Evolutionary conservation across 2,329 filamentous ascomycete species (phyloP).

Genomic region (Amauroascus niger): DNA sequence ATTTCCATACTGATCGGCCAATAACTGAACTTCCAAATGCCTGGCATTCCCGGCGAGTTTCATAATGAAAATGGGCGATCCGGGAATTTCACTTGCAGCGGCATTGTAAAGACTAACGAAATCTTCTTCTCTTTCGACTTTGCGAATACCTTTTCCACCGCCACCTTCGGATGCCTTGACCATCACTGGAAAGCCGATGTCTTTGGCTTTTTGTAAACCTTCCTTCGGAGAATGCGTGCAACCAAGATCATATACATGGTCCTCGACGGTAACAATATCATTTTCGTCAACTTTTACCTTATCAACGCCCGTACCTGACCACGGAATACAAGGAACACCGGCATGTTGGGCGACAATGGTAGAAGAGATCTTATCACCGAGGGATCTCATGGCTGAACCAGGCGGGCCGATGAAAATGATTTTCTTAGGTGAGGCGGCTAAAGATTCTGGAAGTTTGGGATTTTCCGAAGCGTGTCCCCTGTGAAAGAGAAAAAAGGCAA

Average conservation of each 20-base stretch:
- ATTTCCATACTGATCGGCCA: slow-evolving; percentile 98
- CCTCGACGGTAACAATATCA: slow-evolving; percentile 85
- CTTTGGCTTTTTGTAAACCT: slow-evolving; percentile 71
- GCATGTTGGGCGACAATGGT: slow-evolving; percentile 98
- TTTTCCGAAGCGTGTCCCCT: slow-evolving; percentile 98
- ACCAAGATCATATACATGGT: slow-evolving; percentile 76
- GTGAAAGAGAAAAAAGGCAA: not conserved
- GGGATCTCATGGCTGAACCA: slow-evolving; percentile 94
- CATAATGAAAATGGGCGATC: slow-evolving; percentile 99
- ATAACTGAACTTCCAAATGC: slow-evolving; percentile 92
- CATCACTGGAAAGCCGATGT: slow-evolving; percentile 98
- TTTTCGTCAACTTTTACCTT: slow-evolving; percentile 66
- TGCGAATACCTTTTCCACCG: slow-evolving; percentile 98
- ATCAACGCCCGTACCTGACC: slow-evolving; percentile 89
- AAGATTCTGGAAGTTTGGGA: slow-evolving; percentile 88
- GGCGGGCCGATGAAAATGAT: slow-evolving; percentile 98
- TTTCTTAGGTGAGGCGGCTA: slow-evolving; percentile 93
- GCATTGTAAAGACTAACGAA: slow-evolving; percentile 88
- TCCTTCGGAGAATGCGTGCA: slow-evolving; percentile 86
- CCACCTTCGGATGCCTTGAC: slow-evolving; percentile 99
- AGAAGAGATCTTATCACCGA: slow-evolving; percentile 98
- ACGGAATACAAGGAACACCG: slow-evolving; percentile 93
- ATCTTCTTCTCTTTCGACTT: slow-evolving; percentile 73
- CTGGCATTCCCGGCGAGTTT: slow-evolving; percentile 93
- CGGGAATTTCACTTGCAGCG: slow-evolving; percentile 92